Evolutionary conservation across 768 basidiomycete species (phyloP).

Genomic region (Tulasnella sp.): DNA sequence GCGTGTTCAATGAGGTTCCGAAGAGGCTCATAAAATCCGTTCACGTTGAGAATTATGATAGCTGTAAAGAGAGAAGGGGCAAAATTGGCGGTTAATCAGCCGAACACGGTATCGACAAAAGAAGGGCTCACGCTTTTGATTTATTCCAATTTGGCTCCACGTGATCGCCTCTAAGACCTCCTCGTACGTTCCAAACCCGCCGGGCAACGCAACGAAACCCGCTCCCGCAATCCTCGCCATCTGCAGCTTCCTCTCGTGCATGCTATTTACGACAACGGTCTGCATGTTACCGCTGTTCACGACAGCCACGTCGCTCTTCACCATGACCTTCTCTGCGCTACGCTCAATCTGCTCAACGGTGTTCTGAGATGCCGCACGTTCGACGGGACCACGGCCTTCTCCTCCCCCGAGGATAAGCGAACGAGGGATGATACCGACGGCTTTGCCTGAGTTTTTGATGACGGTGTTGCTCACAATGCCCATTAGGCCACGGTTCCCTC

Average conservation of each 20-base stretch:
- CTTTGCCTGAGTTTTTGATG: slow-evolving; percentile 53
- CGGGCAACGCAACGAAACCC: slow-evolving; percentile 86
- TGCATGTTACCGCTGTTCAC: slow-evolving; percentile 21
- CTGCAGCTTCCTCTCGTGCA: slow-evolving; percentile 82
- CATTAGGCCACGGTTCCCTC: slow-evolving; percentile 78
- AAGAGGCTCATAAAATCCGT: slow-evolving; percentile 71
- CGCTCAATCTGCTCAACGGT: neutral
- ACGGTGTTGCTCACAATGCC: slow-evolving; percentile 61
- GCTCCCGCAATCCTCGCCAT: slow-evolving; percentile 67
- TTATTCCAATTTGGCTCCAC: slow-evolving; percentile 87
- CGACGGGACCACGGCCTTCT: slow-evolving; percentile 27
- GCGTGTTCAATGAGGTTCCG: slow-evolving; percentile 57
- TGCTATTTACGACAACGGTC: slow-evolving; percentile 60
- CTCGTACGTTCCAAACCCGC: slow-evolving; percentile 92
- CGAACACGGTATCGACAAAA: neutral
- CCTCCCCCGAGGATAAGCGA: slow-evolving; percentile 64
- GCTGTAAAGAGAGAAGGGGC: slow-evolving; percentile 35
- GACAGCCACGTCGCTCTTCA: neutral
- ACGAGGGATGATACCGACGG: slow-evolving; percentile 66
- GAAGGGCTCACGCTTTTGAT: slow-evolving; percentile 55
- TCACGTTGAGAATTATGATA: slow-evolving; percentile 78
- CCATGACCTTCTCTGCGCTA: neutral
- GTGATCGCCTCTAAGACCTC: slow-evolving; percentile 87
- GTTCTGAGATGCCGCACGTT: neutral
- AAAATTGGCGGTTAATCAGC: neutral